phyloP scores from a whole-genome alignment of 495 filamentous ascomycete genomes.

The Tetracladium setigerum region DNA sequence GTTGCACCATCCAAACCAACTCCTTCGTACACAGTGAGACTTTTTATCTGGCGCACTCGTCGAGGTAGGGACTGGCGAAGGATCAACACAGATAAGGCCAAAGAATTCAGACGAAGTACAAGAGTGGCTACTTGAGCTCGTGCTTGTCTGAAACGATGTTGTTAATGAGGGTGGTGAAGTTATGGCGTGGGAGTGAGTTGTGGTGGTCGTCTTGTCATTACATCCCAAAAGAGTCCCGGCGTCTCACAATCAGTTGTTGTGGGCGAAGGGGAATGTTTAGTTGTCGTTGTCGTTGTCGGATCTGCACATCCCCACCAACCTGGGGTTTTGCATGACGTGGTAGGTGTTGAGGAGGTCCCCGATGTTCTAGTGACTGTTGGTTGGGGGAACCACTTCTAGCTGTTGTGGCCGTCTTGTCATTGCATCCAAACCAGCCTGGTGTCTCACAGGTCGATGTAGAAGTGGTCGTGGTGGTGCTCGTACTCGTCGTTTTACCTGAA shows the following conservation, averaged over 20 bases:
- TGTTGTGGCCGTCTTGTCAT: constrained; percentile 35
- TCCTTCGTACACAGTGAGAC: constrained; percentile 16
- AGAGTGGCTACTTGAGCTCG: neutral
- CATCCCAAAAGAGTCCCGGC: constrained; percentile 51
- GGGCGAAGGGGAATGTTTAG: constrained; percentile 21
- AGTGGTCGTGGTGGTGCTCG: constrained; percentile 36
- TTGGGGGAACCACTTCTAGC: constrained; percentile 24
- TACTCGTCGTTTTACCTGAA: constrained; percentile 35
- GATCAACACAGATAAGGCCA: constrained; percentile 20
- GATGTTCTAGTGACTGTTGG: constrained; percentile 30
- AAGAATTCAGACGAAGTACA: constrained; percentile 19
- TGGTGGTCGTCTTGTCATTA: constrained; percentile 38
- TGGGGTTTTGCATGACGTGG: constrained; percentile 43
- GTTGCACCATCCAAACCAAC: constrained; percentile 20
- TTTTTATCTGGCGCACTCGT: constrained; percentile 1
- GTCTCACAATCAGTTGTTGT: constrained; percentile 33
- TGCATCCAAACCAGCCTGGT: constrained; percentile 55
- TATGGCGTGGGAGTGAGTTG: constrained; percentile 17
- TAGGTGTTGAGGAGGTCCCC: constrained; percentile 32
- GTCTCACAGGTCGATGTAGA: constrained; percentile 47
- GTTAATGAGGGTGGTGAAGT: constrained; percentile 20
- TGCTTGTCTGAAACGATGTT: neutral
- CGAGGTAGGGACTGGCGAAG: constrained; percentile 13
- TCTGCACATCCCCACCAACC: constrained; percentile 58
- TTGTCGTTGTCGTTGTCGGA: constrained; percentile 30